Conservation (phyloP, 2,329 filamentous ascomycete genomes). For the Ploettnerulaceae sp. region DNA sequence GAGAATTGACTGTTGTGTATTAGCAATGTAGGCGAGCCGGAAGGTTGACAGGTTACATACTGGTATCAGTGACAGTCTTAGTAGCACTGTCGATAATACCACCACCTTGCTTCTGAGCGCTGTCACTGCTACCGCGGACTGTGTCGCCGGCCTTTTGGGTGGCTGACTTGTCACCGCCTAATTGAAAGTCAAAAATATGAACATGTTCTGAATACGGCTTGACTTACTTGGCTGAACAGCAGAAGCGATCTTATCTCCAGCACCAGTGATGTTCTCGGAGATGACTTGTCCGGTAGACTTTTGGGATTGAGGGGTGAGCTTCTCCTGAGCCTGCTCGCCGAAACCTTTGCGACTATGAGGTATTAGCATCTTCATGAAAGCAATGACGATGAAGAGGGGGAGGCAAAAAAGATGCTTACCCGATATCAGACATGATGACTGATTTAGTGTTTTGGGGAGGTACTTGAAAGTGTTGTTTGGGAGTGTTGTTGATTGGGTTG, state of each 20-base stretch:
- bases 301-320: slow-evolving; percentile 49
- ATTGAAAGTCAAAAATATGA: background rate
- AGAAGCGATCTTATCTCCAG: slow-evolving; percentile 43
- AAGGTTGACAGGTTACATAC: background rate
- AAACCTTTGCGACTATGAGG: slow-evolving; percentile 42
- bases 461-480: no score
- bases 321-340: slow-evolving; percentile 45
- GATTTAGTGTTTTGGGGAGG: slow-evolving; percentile 10
- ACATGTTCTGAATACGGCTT: slow-evolving; percentile 11
- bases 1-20: slow-evolving; percentile 10
- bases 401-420: slow-evolving; percentile 30
- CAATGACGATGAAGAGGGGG: background rate
- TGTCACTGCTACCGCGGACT: slow-evolving; percentile 38
- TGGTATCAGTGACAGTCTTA: slow-evolving; percentile 36
- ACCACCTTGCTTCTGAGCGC: slow-evolving; percentile 39
- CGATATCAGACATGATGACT: slow-evolving; percentile 43
- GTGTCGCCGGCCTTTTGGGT: slow-evolving; percentile 44
- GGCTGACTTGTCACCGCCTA: slow-evolving; percentile 39
- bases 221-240: slow-evolving; percentile 41
- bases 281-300: slow-evolving; percentile 40
- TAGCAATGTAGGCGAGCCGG: background rate
- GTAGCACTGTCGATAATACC: slow-evolving; percentile 38
- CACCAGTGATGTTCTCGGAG: slow-evolving; percentile 41
- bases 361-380: slow-evolving; percentile 9
- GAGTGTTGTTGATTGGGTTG: slow-evolving; percentile 11